Percentiles rank a stretch among this genome's conserved stretches.
Evolutionary conservation across 352 stramenopile species (phyloP).

Genomic region (Thalassiosira livingstoniorum): DNA sequence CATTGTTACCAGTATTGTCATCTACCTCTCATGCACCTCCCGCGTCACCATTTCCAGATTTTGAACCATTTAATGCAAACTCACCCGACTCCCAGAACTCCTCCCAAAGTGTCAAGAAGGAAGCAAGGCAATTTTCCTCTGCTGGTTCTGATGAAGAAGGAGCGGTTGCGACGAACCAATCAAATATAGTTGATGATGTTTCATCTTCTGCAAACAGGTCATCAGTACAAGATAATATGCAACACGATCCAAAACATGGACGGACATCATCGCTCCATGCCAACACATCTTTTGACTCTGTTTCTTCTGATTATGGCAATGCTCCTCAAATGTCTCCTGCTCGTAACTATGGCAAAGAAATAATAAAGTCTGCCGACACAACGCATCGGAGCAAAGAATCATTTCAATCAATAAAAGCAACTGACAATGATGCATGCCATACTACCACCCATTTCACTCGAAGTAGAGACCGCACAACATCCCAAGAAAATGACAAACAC

Average conservation of each 20-base stretch:
- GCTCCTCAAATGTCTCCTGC: slow-evolving; percentile 8
- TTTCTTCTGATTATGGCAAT: background rate
- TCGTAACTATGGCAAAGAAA: no score
- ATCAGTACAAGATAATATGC: background rate
- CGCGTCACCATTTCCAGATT: background rate
- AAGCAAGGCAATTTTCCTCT: background rate
- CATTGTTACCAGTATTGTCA: no score
- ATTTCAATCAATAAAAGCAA: background rate
- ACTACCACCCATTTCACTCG: background rate
- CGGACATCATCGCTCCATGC: slow-evolving; percentile 3
- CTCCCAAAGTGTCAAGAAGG: background rate
- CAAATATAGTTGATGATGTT: no score
- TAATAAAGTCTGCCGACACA: background rate
- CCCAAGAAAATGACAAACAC: background rate
- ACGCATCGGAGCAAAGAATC: background rate
- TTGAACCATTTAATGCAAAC: background rate
- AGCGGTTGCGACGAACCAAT: background rate
- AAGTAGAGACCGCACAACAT: background rate
- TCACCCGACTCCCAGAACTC: background rate
- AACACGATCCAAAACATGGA: slow-evolving; percentile 5
- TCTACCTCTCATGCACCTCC: no score
- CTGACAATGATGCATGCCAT: background rate
- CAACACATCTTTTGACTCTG: slow-evolving; percentile 14
- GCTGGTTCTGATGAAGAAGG: background rate
- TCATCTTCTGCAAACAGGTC: no score